These are phyloP conservation scores for Nemania sp. DNA, from an alignment of 2,329 filamentous ascomycete genomes.

Conservation along the genomic window DNA sequence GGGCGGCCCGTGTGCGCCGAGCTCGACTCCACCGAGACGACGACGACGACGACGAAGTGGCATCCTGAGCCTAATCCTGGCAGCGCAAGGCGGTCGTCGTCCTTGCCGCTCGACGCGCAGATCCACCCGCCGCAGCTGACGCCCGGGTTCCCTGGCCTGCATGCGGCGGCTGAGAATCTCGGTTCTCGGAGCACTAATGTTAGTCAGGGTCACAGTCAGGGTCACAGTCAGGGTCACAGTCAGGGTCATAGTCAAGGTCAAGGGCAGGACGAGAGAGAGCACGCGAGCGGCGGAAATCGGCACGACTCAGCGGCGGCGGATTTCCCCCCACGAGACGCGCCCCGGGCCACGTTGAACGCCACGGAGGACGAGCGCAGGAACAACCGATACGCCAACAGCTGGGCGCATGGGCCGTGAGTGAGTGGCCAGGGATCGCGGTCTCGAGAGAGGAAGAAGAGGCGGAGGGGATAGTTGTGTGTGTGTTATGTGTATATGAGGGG, in stretches of 20 bases:
- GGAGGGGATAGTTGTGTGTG: not conserved
- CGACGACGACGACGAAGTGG: not conserved
- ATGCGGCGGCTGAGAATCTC: slow-evolving; percentile 19
- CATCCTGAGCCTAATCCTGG: not conserved
- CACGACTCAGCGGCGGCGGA: not conserved
- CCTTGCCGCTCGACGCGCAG: not conserved
- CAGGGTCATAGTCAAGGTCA: too few species aligned
- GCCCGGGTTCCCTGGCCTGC: slow-evolving; percentile 25
- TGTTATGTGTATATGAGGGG: not conserved
- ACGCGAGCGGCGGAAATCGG: too few species aligned
- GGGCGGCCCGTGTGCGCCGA: slow-evolving; percentile 26
- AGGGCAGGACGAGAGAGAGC: too few species aligned
- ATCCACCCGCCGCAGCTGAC: slow-evolving; percentile 28
- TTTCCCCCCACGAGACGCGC: not conserved
- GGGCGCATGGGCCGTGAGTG: slow-evolving; percentile 27
- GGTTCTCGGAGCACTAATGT: too few species aligned
- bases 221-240: too few species aligned
- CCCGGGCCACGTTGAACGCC: slow-evolving; percentile 34
- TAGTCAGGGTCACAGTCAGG: too few species aligned
- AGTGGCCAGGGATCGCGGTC: not conserved
- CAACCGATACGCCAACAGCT: slow-evolving; percentile 37
- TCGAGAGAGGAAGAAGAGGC: not conserved
- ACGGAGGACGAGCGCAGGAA: slow-evolving; percentile 32
- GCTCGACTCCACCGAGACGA: slow-evolving; percentile 28
- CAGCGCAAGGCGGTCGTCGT: not conserved